Evolutionary conservation across 192 early-diverging fungal species (phyloP).

Genomic region (Linderina pennispora): DNA sequence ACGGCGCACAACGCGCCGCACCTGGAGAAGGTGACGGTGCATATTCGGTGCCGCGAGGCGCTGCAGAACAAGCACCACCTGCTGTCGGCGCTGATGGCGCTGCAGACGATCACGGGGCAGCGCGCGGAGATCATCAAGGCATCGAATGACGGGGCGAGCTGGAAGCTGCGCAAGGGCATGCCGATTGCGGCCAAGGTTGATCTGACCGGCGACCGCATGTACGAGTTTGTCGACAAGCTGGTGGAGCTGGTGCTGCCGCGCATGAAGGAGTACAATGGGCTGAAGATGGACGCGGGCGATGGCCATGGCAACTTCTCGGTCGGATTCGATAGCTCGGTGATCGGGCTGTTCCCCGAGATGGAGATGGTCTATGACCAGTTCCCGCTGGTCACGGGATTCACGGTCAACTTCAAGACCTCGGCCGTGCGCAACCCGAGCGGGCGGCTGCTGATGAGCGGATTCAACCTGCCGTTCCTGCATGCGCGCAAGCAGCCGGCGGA

Average conservation of each 20-base stretch:
- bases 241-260: slow-evolving; percentile 92
- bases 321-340: slow-evolving; percentile 72
- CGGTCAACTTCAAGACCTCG: slow-evolving; percentile 79
- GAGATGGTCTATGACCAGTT: slow-evolving; percentile 93
- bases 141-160: slow-evolving; percentile 66
- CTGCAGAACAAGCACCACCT: slow-evolving; percentile 84
- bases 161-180: slow-evolving; percentile 90
- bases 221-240: slow-evolving; percentile 90
- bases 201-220: slow-evolving; percentile 81
- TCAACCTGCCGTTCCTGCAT: slow-evolving; percentile 76
- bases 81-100: slow-evolving; percentile 83
- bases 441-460: slow-evolving; percentile 77
- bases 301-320: slow-evolving; percentile 78
- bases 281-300: slow-evolving; percentile 69
- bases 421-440: slow-evolving; percentile 71
- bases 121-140: slow-evolving; percentile 78
- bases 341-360: slow-evolving; percentile 95
- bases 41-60: slow-evolving; percentile 83
- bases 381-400: slow-evolving; percentile 83
- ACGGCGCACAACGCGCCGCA: slow-evolving; percentile 59
- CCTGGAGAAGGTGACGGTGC: slow-evolving; percentile 68
- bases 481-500: slow-evolving; percentile 37
- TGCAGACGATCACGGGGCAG: slow-evolving; percentile 81
- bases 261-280: slow-evolving; percentile 84
- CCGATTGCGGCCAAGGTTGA: slow-evolving; percentile 80